These are phyloP conservation scores for Cotoneaster glaucophyllus DNA, from an alignment of 306 rosid genomes.

Conservation along the genomic window DNA sequence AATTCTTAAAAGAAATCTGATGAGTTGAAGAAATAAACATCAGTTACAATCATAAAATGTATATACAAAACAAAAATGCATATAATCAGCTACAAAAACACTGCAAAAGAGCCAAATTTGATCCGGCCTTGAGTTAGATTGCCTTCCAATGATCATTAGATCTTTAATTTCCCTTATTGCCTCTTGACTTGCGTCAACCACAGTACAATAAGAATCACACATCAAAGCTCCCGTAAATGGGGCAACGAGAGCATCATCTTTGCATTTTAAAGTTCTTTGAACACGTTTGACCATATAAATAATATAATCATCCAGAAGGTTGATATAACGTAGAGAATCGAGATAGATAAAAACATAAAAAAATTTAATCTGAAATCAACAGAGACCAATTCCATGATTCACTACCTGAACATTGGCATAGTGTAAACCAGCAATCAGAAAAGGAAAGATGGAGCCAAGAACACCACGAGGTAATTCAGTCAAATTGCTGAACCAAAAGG, in stretches of 20 bases:
- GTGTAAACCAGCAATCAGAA: conserved; percentile 72
- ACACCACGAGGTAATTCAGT: conserved; percentile 64
- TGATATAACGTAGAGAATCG: not conserved
- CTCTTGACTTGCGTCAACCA: not conserved
- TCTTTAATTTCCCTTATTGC: not conserved
- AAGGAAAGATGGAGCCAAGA: conserved; percentile 69
- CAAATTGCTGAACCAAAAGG: conserved; percentile 87
- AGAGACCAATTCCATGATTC: conserved; percentile 7
- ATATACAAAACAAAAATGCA: not conserved
- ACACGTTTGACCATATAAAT: not conserved
- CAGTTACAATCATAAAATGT: conserved; percentile 10
- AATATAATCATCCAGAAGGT: not conserved
- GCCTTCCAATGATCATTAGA: not conserved
- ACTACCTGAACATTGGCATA: conserved; percentile 64
- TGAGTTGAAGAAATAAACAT: conserved; percentile 20
- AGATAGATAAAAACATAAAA: not conserved
- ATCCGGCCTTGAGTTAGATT: not conserved
- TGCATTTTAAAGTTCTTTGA: not conserved
- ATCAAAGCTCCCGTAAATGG: not conserved
- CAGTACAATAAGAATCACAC: not conserved
- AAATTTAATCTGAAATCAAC: not conserved
- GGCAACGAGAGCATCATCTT: not conserved
- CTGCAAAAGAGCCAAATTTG: conserved; percentile 1
- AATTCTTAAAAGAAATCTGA: conserved; percentile 54
- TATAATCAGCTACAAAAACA: conserved; percentile 1